Evolutionary conservation across 2,329 filamentous ascomycete genomes (phyloP).

Genomic region (Aspergillus nomiae): DNA sequence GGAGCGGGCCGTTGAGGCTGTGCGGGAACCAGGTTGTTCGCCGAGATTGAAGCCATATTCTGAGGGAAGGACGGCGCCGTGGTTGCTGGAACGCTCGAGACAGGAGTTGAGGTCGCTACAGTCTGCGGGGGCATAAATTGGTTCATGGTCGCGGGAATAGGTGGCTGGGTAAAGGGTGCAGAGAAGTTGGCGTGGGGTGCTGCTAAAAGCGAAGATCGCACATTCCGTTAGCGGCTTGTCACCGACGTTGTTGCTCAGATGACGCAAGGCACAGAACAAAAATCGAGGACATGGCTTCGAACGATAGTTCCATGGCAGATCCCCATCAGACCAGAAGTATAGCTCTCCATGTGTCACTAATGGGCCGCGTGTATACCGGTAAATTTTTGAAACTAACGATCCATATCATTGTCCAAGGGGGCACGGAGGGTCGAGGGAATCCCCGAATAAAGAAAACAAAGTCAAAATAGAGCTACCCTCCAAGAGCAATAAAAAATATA

Average conservation of each 20-base stretch:
- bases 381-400: neutral
- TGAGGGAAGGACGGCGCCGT: constrained; percentile 35
- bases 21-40: constrained; percentile 35
- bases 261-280: constrained; percentile 2
- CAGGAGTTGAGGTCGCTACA: constrained; percentile 15
- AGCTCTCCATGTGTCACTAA: neutral
- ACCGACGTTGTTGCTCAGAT: neutral
- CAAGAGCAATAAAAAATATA: neutral
- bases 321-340: neutral
- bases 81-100: constrained; percentile 31
- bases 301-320: neutral
- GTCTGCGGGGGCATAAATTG: constrained; percentile 34
- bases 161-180: constrained; percentile 36
- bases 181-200: constrained; percentile 41
- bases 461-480: neutral
- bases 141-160: constrained; percentile 32
- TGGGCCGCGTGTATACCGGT: neutral
- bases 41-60: constrained; percentile 39
- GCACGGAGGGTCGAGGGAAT: neutral
- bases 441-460: neutral
- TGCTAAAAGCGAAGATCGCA: constrained; percentile 21
- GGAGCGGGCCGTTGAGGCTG: constrained; percentile 27
- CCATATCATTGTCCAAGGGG: neutral
- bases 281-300: neutral
- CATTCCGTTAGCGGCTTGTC: constrained; percentile 22